Evolutionary conservation across 495 filamentous ascomycete species (phyloP).

Genomic region (Penicillium turbatum): DNA sequence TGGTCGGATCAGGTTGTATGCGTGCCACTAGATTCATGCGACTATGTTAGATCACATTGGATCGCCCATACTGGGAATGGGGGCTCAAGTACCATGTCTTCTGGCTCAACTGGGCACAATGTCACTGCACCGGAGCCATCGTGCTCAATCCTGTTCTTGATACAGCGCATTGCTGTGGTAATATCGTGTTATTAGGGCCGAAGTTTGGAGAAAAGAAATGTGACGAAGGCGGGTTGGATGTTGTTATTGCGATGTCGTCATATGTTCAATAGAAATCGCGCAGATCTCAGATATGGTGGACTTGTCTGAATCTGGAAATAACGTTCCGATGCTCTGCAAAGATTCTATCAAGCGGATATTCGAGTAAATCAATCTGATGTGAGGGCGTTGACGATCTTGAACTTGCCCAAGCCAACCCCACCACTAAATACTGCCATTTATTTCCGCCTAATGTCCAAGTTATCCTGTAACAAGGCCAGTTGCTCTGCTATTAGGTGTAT

Average conservation of each 20-base stretch:
- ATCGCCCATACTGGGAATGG: neutral
- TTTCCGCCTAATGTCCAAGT: slow-evolving; percentile 9
- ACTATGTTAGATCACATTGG: slow-evolving; percentile 3
- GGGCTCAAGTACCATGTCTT: slow-evolving; percentile 74
- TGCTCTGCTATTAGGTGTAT: no score
- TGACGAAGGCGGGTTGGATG: neutral
- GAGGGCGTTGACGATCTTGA: neutral
- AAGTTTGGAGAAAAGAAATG: neutral
- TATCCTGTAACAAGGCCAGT: no score
- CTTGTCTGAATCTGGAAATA: no score
- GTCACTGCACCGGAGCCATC: slow-evolving; percentile 76
- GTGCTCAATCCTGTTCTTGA: slow-evolving; percentile 68
- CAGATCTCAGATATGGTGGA: neutral
- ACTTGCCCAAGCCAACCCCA: slow-evolving; percentile 9
- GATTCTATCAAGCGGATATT: neutral
- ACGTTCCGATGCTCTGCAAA: neutral
- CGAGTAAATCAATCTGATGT: neutral
- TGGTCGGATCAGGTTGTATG: slow-evolving; percentile 86
- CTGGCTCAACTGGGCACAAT: slow-evolving; percentile 82
- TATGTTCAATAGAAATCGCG: neutral
- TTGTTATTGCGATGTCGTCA: neutral
- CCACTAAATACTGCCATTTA: slow-evolving; percentile 17
- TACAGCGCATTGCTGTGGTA: slow-evolving; percentile 56
- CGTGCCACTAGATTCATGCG: slow-evolving; percentile 68
- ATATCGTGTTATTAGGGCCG: neutral